Evolutionary conservation across 2,329 filamentous ascomycete species (phyloP).

Genomic region (Pseudohalonectria lignicola): DNA sequence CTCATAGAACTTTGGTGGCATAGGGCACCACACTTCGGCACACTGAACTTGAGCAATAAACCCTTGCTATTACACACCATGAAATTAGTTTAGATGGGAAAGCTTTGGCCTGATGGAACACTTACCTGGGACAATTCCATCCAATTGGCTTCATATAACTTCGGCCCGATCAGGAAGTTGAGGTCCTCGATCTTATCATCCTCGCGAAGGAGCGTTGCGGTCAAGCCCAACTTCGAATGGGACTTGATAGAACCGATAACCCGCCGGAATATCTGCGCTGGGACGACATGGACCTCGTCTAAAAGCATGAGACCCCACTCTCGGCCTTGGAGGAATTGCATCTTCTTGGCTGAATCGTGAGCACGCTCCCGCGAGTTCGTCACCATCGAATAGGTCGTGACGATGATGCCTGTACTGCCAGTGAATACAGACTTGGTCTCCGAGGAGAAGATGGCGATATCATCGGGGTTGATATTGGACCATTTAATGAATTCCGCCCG

Average conservation of each 20-base stretch:
- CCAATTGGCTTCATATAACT: constrained; percentile 94
- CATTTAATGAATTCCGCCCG: constrained; percentile 87
- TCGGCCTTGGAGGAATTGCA: constrained; percentile 77
- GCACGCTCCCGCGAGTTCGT: constrained; percentile 73
- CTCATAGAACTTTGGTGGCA: constrained; percentile 92
- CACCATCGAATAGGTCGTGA: constrained; percentile 94
- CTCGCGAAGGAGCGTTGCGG: constrained; percentile 80
- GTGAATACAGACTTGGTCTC: constrained; percentile 73
- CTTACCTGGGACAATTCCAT: constrained; percentile 89
- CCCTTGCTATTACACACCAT: too few relatives aligned
- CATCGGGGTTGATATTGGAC: constrained; percentile 81
- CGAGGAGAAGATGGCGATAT: constrained; percentile 89
- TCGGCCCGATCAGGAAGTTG: constrained; percentile 90
- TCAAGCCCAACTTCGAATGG: constrained; percentile 83
- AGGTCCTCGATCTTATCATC: constrained; percentile 94
- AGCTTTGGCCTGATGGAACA: too few relatives aligned
- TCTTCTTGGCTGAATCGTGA: constrained; percentile 86
- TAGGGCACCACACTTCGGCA: constrained; percentile 93
- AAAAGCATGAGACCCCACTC: constrained; percentile 94
- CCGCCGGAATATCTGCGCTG: constrained; percentile 84
- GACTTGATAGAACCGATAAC: constrained; percentile 85
- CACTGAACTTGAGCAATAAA: constrained; percentile 93
- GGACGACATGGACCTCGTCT: constrained; percentile 91
- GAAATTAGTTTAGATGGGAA: too few relatives aligned
- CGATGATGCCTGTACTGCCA: constrained; percentile 81